Conservation (phyloP, 225 moss, liverwort and hornwort genomes). For the Physcomitrellopsis africana region DNA sequence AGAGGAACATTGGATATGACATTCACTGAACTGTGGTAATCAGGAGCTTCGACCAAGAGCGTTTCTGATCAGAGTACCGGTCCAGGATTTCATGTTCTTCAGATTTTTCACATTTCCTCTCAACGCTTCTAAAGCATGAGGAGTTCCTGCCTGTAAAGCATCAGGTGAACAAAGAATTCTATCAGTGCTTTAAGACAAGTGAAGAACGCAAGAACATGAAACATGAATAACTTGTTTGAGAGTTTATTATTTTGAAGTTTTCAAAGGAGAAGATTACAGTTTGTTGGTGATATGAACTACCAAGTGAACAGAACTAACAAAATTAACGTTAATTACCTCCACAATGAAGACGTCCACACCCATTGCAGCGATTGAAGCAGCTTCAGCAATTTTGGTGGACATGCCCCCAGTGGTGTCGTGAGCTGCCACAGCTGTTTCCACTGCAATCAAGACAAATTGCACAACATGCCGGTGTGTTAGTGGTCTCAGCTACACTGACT, state of each 20-base stretch:
- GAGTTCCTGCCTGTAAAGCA: slow-evolving; percentile 55
- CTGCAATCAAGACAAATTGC: slow-evolving; percentile 39
- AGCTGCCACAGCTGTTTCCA: slow-evolving; percentile 79
- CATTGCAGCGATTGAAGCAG: slow-evolving; percentile 81
- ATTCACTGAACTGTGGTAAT: no score
- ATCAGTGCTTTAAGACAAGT: slow-evolving; percentile 8
- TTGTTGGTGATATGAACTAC: background rate
- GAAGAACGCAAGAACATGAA: background rate
- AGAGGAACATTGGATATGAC: no score
- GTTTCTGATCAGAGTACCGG: slow-evolving; percentile 57
- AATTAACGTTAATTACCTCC: slow-evolving; percentile 47
- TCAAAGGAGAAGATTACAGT: background rate
- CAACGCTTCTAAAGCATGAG: slow-evolving; percentile 67
- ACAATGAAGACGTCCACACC: slow-evolving; percentile 86
- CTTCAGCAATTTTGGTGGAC: slow-evolving; percentile 97
- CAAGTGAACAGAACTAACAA: background rate
- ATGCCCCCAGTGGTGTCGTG: slow-evolving; percentile 99
- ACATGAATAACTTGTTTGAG: background rate
- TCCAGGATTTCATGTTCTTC: slow-evolving; percentile 60
- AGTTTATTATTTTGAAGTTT: background rate
- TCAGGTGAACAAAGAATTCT: slow-evolving; percentile 7
- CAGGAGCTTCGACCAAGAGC: slow-evolving; percentile 57
- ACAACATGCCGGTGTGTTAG: slow-evolving; percentile 14
- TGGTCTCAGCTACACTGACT: no score
- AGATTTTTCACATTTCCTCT: slow-evolving; percentile 57